Conservation (phyloP, 148 eudicot species). For the Talinum fruticosum region DNA sequence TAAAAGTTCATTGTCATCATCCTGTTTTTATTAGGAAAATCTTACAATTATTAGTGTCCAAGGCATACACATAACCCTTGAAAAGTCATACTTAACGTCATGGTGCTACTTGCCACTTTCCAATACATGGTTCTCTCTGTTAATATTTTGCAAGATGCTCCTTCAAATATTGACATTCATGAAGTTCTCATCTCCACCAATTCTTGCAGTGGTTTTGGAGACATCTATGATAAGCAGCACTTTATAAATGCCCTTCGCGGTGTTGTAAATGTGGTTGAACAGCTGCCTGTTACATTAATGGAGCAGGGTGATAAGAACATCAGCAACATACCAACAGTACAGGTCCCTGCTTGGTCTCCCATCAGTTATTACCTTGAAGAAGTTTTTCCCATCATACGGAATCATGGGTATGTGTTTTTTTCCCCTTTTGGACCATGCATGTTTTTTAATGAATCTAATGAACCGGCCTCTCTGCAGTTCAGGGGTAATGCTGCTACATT, state of each 20-base stretch:
- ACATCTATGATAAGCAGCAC: conserved; percentile 72
- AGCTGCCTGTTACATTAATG: conserved; percentile 52
- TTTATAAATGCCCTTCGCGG: conserved; percentile 53
- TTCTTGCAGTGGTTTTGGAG: conserved; percentile 59
- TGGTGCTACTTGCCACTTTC: not conserved
- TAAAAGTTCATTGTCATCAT: not conserved
- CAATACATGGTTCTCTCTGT: not conserved
- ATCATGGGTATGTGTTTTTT: conserved; percentile 49
- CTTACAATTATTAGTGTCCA: not conserved
- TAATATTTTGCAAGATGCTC: not conserved
- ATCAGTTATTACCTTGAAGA: conserved; percentile 56
- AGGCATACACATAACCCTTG: not conserved
- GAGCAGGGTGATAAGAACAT: conserved; percentile 50
- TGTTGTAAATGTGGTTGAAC: conserved; percentile 44
- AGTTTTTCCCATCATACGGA: conserved; percentile 57
- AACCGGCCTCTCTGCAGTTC: no score
- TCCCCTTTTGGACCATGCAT: not conserved
- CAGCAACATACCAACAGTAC: conserved; percentile 51
- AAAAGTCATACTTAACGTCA: not conserved
- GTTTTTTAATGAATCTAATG: no score
- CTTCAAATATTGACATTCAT: not conserved
- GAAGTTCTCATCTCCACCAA: not conserved
- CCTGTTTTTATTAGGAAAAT: not conserved
- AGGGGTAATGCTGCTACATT: no score
- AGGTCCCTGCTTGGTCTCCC: conserved; percentile 79